Conservation (phyloP, 805 yeast genomes). For the Kuraishia floccosa region DNA sequence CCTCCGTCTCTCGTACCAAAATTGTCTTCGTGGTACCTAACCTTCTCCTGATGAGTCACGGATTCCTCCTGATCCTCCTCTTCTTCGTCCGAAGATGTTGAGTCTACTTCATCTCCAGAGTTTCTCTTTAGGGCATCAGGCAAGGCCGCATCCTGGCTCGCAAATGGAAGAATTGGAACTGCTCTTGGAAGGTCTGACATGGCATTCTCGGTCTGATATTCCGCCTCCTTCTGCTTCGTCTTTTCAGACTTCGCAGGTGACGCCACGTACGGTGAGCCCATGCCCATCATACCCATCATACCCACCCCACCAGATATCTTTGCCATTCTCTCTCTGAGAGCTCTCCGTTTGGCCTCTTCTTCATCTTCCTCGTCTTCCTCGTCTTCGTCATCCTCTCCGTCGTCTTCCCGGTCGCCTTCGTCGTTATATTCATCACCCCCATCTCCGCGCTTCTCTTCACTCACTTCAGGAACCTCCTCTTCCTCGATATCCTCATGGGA, state of each 20-base stretch:
- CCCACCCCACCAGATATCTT: slow-evolving; percentile 80
- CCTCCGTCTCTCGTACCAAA: no score
- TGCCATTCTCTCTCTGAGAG: slow-evolving; percentile 91
- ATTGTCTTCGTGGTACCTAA: not conserved
- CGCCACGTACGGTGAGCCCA: slow-evolving; percentile 22
- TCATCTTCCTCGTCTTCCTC: slow-evolving; percentile 57
- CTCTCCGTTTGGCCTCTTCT: slow-evolving; percentile 66
- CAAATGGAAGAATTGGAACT: slow-evolving; percentile 44
- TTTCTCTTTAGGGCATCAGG: not conserved
- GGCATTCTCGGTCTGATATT: slow-evolving; percentile 8
- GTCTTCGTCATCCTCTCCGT: slow-evolving; percentile 35
- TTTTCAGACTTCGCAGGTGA: slow-evolving; percentile 7
- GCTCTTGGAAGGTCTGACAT: slow-evolving; percentile 20
- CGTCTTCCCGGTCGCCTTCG: slow-evolving; percentile 24
- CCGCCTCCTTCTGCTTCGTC: slow-evolving; percentile 14
- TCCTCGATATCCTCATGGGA: slow-evolving; percentile 7
- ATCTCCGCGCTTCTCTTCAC: slow-evolving; percentile 12
- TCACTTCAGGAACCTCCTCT: slow-evolving; percentile 11
- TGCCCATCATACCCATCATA: slow-evolving; percentile 65
- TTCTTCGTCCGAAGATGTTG: slow-evolving; percentile 3
- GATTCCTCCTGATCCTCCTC: slow-evolving; percentile 2
- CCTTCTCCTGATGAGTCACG: slow-evolving; percentile 2
- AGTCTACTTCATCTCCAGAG: not conserved
- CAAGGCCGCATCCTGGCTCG: slow-evolving; percentile 20
- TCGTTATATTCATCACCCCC: slow-evolving; percentile 11